Evolutionary conservation across 495 filamentous ascomycete species (phyloP).

Genomic region (Gamarada debralockiae): DNA sequence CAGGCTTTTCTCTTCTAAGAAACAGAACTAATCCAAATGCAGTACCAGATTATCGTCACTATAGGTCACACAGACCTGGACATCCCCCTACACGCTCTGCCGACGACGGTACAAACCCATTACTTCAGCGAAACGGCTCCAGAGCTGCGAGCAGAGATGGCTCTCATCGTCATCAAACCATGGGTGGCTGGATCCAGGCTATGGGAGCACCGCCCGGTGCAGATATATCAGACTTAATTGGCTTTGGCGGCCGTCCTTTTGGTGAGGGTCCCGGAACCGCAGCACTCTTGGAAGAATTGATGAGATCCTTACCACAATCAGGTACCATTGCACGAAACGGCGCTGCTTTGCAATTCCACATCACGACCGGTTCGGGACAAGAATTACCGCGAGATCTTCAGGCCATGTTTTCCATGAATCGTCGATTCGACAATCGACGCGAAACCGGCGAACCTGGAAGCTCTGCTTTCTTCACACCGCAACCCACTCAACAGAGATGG

Average conservation of each 20-base stretch:
- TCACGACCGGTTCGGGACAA: slow-evolving; percentile 14
- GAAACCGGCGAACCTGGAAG: slow-evolving; percentile 52
- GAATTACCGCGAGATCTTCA: slow-evolving; percentile 50
- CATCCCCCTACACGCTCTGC: slow-evolving; percentile 40
- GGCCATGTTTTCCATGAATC: slow-evolving; percentile 51
- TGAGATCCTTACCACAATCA: slow-evolving; percentile 22
- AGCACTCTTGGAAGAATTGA: slow-evolving; percentile 17
- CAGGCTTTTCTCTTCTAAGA: too few relatives aligned
- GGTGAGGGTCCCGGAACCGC: slow-evolving; percentile 27
- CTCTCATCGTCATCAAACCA: slow-evolving; percentile 26
- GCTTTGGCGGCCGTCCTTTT: slow-evolving; percentile 41
- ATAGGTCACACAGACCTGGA: slow-evolving; percentile 22
- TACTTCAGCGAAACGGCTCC: slow-evolving; percentile 46
- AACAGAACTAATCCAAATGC: slow-evolving; percentile 25
- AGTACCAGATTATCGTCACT: slow-evolving; percentile 24
- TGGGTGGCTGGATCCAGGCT: slow-evolving; percentile 17
- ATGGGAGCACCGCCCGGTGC: slow-evolving; percentile 12
- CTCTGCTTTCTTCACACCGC: slow-evolving; percentile 67
- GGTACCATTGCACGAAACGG: slow-evolving; percentile 50
- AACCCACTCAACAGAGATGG: slow-evolving; percentile 73
- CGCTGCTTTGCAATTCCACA: slow-evolving; percentile 40
- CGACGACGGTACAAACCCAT: slow-evolving; percentile 80
- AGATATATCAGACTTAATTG: slow-evolving; percentile 48
- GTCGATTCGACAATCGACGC: slow-evolving; percentile 37
- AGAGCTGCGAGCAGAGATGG: slow-evolving; percentile 32